Conservation (phyloP, 768 basidiomycete genomes). For the Saitozyma sp. region DNA sequence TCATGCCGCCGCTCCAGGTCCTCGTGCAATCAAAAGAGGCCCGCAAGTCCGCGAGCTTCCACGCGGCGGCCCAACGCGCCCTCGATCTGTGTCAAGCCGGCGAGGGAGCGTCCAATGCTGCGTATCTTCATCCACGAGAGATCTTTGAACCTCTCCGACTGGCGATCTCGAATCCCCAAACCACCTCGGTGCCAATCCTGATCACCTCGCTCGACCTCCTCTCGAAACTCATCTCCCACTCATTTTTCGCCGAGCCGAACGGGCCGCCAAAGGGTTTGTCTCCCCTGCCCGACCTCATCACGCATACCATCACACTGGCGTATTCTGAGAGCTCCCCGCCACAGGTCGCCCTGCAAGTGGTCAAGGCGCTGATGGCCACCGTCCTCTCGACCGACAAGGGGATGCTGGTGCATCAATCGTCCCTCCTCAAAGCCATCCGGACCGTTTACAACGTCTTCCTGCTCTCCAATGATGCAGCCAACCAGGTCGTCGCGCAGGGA, state of each 20-base stretch:
- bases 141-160: slow-evolving; percentile 94
- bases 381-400: slow-evolving; percentile 65
- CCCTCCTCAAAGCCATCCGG: slow-evolving; percentile 89
- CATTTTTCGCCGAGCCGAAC: slow-evolving; percentile 81
- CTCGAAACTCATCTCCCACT: slow-evolving; percentile 94
- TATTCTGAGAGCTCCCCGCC: slow-evolving; percentile 86
- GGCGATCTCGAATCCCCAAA: slow-evolving; percentile 75
- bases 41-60: slow-evolving; percentile 73
- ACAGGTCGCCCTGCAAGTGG: slow-evolving; percentile 89
- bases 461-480: slow-evolving; percentile 81
- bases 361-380: slow-evolving; percentile 87
- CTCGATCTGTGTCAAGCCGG: slow-evolving; percentile 69
- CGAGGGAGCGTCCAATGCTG: slow-evolving; percentile 60
- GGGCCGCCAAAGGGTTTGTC: slow-evolving; percentile 71
- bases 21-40: slow-evolving; percentile 87
- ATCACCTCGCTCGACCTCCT: slow-evolving; percentile 96
- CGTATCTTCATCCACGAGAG: slow-evolving; percentile 68
- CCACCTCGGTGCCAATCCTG: slow-evolving; percentile 86
- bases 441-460: slow-evolving; percentile 99
- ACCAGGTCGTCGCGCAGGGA: slow-evolving; percentile 97
- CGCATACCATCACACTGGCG: slow-evolving; percentile 89
- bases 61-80: slow-evolving; percentile 78
- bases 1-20: slow-evolving; percentile 74
- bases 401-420: slow-evolving; percentile 85
- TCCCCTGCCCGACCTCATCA: slow-evolving; percentile 86